These are phyloP conservation scores for Chlamydomonas applanata DNA, from an alignment of 139 green algal genomes.

Conservation along the genomic window DNA sequence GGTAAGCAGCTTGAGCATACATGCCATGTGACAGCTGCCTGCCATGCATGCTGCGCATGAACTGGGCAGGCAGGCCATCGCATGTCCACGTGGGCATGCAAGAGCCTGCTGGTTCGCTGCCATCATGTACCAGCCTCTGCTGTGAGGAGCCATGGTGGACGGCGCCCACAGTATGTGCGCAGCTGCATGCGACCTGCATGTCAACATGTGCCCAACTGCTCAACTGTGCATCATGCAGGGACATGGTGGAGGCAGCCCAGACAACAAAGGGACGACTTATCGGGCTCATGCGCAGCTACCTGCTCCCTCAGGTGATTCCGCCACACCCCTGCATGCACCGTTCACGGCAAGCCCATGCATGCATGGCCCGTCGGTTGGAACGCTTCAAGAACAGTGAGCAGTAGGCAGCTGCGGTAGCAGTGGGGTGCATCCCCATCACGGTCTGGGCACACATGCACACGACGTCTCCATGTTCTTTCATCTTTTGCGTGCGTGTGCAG, in stretches of 20 bases:
- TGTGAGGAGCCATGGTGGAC: no score
- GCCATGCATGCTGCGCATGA: no score
- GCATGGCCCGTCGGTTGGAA: not conserved
- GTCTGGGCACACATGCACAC: not conserved
- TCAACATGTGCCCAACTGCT: no score
- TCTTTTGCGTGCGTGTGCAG: constrained; percentile 26
- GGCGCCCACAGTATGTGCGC: no score
- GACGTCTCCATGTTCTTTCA: not conserved
- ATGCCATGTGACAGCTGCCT: no score
- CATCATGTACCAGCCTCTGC: no score
- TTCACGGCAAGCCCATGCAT: not conserved
- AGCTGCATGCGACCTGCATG: no score
- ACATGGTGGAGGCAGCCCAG: constrained; percentile 51
- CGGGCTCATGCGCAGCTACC: constrained; percentile 34
- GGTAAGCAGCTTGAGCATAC: no score
- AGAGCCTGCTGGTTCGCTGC: no score
- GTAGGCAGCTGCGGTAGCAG: not conserved
- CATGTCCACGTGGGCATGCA: no score
- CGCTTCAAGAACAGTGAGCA: not conserved
- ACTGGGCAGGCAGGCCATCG: no score
- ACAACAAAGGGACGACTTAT: constrained; percentile 29
- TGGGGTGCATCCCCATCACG: not conserved
- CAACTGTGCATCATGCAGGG: constrained; percentile 3
- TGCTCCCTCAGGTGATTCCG: constrained; percentile 37
- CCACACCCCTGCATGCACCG: not conserved